phyloP scores from a whole-genome alignment of 192 early-diverging fungal species.

The Thoreauomyces humboldtii region DNA sequence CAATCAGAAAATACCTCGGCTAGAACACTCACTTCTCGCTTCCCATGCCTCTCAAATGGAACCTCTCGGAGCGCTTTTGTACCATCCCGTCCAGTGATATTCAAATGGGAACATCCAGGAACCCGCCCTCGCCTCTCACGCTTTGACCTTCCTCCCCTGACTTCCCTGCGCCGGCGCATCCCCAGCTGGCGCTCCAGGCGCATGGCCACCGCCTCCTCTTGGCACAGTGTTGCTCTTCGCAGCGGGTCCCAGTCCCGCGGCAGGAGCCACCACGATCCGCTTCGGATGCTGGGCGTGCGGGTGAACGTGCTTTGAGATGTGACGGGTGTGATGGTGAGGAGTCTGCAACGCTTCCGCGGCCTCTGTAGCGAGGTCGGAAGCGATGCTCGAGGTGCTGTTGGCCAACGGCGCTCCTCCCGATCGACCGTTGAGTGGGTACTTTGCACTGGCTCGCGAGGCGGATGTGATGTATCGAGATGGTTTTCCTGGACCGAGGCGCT shows the following conservation, averaged over 20 bases:
- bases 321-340: not conserved
- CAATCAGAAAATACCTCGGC: too few relatives aligned
- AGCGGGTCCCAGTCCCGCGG: constrained; percentile 3
- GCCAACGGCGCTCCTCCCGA: not conserved
- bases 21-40: too few relatives aligned
- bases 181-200: too few relatives aligned
- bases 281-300: not conserved
- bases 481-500: not conserved
- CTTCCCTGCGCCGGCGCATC: too few relatives aligned
- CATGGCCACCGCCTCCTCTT: too few relatives aligned
- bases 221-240: too few relatives aligned
- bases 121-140: too few relatives aligned
- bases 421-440: not conserved
- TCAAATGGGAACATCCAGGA: too few relatives aligned
- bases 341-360: constrained; percentile 16
- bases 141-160: too few relatives aligned
- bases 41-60: too few relatives aligned
- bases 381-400: constrained; percentile 11
- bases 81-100: too few relatives aligned
- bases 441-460: not conserved
- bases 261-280: constrained; percentile 14
- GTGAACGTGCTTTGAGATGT: constrained; percentile 13
- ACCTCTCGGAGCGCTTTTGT: too few relatives aligned
- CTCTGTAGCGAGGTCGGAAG: constrained; percentile 18
- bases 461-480: not conserved